phyloP scores from a whole-genome alignment of 2,329 filamentous ascomycete species.

The Colletotrichum sp. region DNA sequence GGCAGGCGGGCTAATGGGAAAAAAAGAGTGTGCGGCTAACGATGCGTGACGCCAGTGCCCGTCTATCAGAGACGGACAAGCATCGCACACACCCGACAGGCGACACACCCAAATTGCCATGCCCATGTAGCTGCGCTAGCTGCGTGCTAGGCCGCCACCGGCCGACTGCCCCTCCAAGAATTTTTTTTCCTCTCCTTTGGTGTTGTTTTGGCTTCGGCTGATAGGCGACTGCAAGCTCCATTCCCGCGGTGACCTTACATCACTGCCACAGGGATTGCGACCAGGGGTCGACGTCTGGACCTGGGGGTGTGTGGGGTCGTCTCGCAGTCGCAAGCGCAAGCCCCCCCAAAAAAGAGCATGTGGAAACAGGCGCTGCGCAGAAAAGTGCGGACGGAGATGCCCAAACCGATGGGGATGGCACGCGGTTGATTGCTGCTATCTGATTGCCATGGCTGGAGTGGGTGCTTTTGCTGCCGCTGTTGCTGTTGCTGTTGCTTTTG shows the following conservation, averaged over 20 bases:
- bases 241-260: constrained; percentile 22
- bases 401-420: neutral
- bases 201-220: constrained; percentile 15
- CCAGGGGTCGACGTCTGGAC: constrained; percentile 5
- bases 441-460: neutral
- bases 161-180: constrained; percentile 16
- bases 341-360: constrained; percentile 12
- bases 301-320: constrained; percentile 19
- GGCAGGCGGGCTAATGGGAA: constrained; percentile 1
- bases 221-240: constrained; percentile 21
- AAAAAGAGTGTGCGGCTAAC: constrained; percentile 8
- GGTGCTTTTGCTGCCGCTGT: neutral
- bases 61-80: constrained; percentile 13
- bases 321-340: constrained; percentile 6
- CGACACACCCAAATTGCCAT: neutral
- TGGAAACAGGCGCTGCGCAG: neutral
- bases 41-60: constrained; percentile 2
- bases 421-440: neutral
- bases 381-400: neutral
- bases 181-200: constrained; percentile 2
- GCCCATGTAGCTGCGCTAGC: neutral
- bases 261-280: constrained; percentile 18
- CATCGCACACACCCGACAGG: neutral
- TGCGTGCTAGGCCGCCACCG: constrained; percentile 14
- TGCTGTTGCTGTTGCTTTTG: neutral